These are phyloP conservation scores for Phylloporus arenicola DNA, from an alignment of 768 basidiomycete genomes.

Conservation along the genomic window DNA sequence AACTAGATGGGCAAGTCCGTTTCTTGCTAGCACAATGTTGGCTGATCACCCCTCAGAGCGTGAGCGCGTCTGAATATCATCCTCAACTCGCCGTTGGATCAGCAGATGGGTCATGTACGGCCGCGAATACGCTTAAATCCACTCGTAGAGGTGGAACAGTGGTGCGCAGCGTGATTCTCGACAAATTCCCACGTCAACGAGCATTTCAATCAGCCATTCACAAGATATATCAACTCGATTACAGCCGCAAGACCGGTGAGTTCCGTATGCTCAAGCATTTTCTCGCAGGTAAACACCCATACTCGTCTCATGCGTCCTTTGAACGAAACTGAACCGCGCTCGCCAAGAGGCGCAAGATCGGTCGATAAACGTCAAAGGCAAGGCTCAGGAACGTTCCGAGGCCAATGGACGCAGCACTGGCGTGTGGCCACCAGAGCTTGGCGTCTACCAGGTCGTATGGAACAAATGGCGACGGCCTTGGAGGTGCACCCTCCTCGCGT, in stretches of 20 bases:
- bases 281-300: constrained; percentile 49
- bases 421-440: constrained; percentile 76
- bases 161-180: constrained; percentile 37
- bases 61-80: constrained; percentile 79
- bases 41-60: constrained; percentile 40
- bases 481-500: constrained; percentile 58
- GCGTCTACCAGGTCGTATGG: constrained; percentile 77
- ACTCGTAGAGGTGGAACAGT: constrained; percentile 68
- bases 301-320: too few species aligned
- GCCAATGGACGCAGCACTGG: constrained; percentile 38
- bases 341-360: constrained; percentile 45
- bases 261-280: constrained; percentile 89
- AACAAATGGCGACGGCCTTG: constrained; percentile 70
- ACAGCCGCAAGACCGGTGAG: constrained; percentile 65
- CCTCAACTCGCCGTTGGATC: constrained; percentile 78
- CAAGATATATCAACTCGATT: constrained; percentile 84
- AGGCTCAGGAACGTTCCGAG: constrained; percentile 21
- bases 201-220: constrained; percentile 51
- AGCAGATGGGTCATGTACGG: constrained; percentile 76
- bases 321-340: background rate
- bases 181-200: background rate
- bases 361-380: constrained; percentile 31
- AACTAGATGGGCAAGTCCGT: constrained; percentile 59
- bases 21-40: background rate
- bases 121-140: constrained; percentile 64